phyloP scores from a whole-genome alignment of 139 green algal species.

The Auxenochlorella pyrenoidosa region DNA sequence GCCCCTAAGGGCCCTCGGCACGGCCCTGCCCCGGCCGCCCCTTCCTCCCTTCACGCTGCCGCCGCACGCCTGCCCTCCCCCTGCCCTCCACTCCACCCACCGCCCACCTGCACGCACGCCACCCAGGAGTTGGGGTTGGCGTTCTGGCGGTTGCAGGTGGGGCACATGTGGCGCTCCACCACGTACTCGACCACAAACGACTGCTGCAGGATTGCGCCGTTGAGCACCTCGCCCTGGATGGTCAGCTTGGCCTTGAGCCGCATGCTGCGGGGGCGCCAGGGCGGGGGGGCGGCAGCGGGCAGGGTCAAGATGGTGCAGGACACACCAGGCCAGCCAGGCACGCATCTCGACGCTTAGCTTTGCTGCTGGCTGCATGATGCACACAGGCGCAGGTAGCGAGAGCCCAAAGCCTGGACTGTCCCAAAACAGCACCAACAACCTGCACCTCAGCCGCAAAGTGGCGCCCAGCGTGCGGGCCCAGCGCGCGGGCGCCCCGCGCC shows the following conservation, averaged over 20 bases:
- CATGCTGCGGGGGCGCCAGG: constrained; percentile 56
- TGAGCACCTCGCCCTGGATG: constrained; percentile 94
- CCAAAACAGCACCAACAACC: too few relatives aligned
- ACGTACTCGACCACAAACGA: constrained; percentile 95
- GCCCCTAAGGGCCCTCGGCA: too few relatives aligned
- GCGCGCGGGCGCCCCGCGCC: neutral
- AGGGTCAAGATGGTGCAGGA: too few relatives aligned
- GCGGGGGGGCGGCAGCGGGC: neutral
- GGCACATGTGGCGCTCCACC: constrained; percentile 97
- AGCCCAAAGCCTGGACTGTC: too few relatives aligned
- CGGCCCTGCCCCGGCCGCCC: too few relatives aligned
- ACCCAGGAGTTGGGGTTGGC: constrained; percentile 97
- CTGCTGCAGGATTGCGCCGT: constrained; percentile 97
- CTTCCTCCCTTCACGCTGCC: neutral
- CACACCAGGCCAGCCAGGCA: too few relatives aligned
- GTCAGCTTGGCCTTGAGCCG: constrained; percentile 97
- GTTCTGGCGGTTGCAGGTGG: constrained; percentile 84
- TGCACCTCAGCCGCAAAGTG: neutral
- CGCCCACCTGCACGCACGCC: constrained; percentile 89
- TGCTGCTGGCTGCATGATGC: too few relatives aligned
- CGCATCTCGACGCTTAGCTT: too few relatives aligned
- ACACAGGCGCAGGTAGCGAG: too few relatives aligned
- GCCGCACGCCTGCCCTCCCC: neutral
- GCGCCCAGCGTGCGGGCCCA: neutral
- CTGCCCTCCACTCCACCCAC: constrained; percentile 40